Base-by-base conservation (phyloP, 1,139 yeast genomes). In the Candida smagusa region DNA sequence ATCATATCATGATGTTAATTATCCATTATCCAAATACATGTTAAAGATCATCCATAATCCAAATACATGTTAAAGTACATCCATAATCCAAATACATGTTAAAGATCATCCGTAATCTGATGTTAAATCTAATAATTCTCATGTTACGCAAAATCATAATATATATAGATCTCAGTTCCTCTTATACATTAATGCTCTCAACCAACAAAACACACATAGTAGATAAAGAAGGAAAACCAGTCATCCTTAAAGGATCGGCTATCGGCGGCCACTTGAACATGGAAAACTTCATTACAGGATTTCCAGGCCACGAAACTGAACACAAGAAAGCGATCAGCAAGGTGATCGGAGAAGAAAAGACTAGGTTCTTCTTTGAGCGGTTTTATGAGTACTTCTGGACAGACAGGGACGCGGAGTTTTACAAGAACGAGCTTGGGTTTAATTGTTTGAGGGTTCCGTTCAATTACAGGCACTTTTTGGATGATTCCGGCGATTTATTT, bases 251-350 rank as follows among this genome's bases (percentile, higher is more conserved):
- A 36, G 70, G 69, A 22, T 50, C 72, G 28, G 75, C 73, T 35
- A 60, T 59, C 29, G 76, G 76, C 23, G 76, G 76, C 31, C 72
- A 66, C 43, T 58, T 71, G 40, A 71, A 70, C 48, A 71, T 71
- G 76, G 76, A 71, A 48, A 71, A 71, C 49, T 71, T 71, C 63
- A 71, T 71, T 44, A 71, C 74, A 28, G 76, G 76, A 3, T 71
- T 64, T 41, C 72, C 76, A 11, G 76, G 76, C 6, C 72, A 67
- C 44, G 76, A 70, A 48, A 63, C 72, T 13, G 74, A 70, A 46
- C 74, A 68, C 46, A 69, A 69, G 45, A 42, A 54, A 34, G 68
- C 65, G 2, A 48, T 71, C 39, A 43, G 46, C 35, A 39, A 47
- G 28, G 63, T 52, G 19, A 61, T 71, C 38, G 77, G 76, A 29